A percentile compares a stretch with the other conserved stretches of the same genome.
These are phyloP conservation scores for Metschnikowia lochheadii DNA, from an alignment of 805 yeast species.

Conservation along the genomic window DNA sequence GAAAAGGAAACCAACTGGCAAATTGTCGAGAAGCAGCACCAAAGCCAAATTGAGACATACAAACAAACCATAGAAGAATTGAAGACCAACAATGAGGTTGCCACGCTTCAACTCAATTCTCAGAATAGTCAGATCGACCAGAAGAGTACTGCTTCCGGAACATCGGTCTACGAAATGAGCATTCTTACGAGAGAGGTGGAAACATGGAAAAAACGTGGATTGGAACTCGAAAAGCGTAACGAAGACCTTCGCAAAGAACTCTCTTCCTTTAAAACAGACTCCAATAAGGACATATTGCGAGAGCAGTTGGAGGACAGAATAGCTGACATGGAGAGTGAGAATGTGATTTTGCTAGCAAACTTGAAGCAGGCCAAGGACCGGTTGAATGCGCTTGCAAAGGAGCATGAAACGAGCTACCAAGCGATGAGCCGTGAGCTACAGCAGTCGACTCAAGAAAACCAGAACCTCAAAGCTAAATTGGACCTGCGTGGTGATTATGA, in stretches of 20 bases:
- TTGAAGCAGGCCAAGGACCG: slow-evolving; percentile 47
- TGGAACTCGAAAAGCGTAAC: slow-evolving; percentile 74
- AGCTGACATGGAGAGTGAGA: slow-evolving; percentile 63
- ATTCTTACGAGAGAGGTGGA: slow-evolving; percentile 74
- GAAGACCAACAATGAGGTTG: slow-evolving; percentile 59
- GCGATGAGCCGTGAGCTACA: slow-evolving; percentile 42
- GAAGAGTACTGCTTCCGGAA: slow-evolving; percentile 26
- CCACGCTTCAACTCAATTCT: slow-evolving; percentile 52
- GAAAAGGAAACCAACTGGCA: slow-evolving; percentile 73
- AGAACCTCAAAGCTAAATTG: slow-evolving; percentile 46
- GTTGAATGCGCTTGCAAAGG: slow-evolving; percentile 18
- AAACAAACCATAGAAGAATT: slow-evolving; percentile 59
- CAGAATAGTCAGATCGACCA: slow-evolving; percentile 42
- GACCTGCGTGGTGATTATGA: slow-evolving; percentile 65
- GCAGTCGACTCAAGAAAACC: slow-evolving; percentile 49
- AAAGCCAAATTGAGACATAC: slow-evolving; percentile 48
- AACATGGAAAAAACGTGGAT: slow-evolving; percentile 58
- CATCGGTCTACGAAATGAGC: slow-evolving; percentile 52
- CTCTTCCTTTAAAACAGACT: slow-evolving; percentile 48
- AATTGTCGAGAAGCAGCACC: slow-evolving; percentile 49
- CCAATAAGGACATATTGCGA: slow-evolving; percentile 36
- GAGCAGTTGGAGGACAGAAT: slow-evolving; percentile 44
- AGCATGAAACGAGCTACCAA: slow-evolving; percentile 33
- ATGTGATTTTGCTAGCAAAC: slow-evolving; percentile 55
- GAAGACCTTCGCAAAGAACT: slow-evolving; percentile 67